phyloP scores from a whole-genome alignment of 768 basidiomycete genomes.

The Mycena pura region DNA sequence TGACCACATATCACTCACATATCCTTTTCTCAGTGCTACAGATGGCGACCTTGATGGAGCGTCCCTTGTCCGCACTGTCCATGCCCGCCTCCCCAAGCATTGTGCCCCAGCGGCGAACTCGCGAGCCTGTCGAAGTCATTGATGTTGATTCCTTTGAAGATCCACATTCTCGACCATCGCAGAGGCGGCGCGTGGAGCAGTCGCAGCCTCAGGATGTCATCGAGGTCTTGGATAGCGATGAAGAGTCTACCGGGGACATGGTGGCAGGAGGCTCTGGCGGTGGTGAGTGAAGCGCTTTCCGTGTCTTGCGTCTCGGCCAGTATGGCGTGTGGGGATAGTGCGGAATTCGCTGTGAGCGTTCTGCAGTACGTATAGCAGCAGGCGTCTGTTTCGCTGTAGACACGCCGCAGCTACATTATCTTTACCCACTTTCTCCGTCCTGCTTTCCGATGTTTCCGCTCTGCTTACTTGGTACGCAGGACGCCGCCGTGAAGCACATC shows the following conservation, averaged over 20 bases:
- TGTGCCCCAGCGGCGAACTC: constrained; percentile 11
- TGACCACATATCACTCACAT: too few relatives aligned
- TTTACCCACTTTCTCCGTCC: neutral
- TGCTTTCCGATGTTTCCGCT: neutral
- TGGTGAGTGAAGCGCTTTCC: neutral
- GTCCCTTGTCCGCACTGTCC: neutral
- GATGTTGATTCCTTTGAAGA: constrained; percentile 19
- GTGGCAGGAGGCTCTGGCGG: neutral
- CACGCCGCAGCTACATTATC: too few relatives aligned
- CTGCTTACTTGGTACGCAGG: neutral
- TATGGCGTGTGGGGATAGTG: too few relatives aligned
- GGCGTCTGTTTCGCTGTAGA: too few relatives aligned
- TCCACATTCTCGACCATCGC: neutral
- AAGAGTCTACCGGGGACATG: neutral
- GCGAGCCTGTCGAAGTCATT: constrained; percentile 17
- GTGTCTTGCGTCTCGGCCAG: neutral
- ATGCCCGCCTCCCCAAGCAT: neutral
- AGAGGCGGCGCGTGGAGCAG: constrained; percentile 14
- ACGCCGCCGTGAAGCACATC: neutral
- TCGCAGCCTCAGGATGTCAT: constrained; percentile 9
- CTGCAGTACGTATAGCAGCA: too few relatives aligned
- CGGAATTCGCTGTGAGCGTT: too few relatives aligned
- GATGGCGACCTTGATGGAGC: constrained; percentile 20
- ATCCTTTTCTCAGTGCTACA: neutral
- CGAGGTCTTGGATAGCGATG: constrained; percentile 26